Evolutionary conservation across 2,329 filamentous ascomycete genomes (phyloP).

Genomic region (Lecanoromycetidae sp.): DNA sequence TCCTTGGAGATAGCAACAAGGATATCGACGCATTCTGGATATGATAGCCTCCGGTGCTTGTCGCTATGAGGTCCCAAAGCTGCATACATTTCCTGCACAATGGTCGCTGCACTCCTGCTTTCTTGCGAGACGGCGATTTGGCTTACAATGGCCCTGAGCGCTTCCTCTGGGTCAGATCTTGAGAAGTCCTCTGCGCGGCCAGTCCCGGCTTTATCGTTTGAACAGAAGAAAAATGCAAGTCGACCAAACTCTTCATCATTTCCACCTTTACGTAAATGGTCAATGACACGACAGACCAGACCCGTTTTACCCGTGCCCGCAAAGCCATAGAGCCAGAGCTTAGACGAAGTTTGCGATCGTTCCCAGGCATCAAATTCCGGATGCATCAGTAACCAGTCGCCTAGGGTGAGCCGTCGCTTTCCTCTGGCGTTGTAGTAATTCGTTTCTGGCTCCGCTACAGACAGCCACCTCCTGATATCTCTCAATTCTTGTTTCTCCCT

Average conservation of each 20-base stretch:
- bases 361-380: constrained; percentile 1
- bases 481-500: constrained; percentile 1
- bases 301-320: constrained; percentile 14
- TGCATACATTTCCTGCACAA: constrained; percentile 3
- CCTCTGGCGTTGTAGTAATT: constrained; percentile 3
- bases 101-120: neutral
- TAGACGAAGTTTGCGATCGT: neutral
- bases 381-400: constrained; percentile 8
- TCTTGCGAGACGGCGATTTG: constrained; percentile 4
- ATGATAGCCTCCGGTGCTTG: neutral
- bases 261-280: neutral
- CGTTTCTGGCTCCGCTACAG: constrained; percentile 1
- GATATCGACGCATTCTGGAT: constrained; percentile 11
- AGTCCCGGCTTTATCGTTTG: constrained; percentile 7
- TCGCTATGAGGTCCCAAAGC: constrained; percentile 6
- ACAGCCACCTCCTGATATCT: constrained; percentile 11
- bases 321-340: constrained; percentile 12
- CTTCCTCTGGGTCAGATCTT: constrained; percentile 9
- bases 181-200: constrained; percentile 4
- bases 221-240: constrained; percentile 12
- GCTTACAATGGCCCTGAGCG: constrained; percentile 10
- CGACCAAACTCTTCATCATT: neutral
- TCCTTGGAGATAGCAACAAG: constrained; percentile 4
- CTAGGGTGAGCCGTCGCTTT: constrained; percentile 5
- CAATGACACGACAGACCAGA: constrained; percentile 10